A percentile compares a stretch with the other conserved stretches of the same genome.
Evolutionary conservation across 2,329 filamentous ascomycete species (phyloP).

Genomic region (Arachnomyces sp.): DNA sequence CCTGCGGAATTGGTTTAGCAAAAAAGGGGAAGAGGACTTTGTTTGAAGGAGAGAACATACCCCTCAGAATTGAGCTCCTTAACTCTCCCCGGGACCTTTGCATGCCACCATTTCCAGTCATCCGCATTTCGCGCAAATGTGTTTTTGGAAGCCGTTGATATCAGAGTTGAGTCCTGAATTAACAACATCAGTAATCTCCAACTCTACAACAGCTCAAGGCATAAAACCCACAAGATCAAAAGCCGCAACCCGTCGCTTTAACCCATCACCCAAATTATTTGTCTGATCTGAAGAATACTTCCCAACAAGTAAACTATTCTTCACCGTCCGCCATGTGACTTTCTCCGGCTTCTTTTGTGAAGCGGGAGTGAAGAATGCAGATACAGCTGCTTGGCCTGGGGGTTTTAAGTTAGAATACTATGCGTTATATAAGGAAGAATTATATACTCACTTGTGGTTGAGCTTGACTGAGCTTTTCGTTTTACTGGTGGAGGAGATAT

Average conservation of each 20-base stretch:
- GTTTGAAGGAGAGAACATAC: conserved; percentile 31
- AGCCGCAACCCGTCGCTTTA: conserved; percentile 31
- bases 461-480: conserved; percentile 43
- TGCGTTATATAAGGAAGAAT: background rate
- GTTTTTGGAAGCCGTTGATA: conserved; percentile 71
- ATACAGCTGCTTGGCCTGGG: conserved; percentile 49
- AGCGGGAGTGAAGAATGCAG: conserved; percentile 77
- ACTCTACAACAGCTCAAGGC: background rate
- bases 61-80: conserved; percentile 62
- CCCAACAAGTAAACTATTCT: conserved; percentile 67
- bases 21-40: conserved; percentile 5
- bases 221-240: conserved; percentile 37
- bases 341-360: conserved; percentile 77
- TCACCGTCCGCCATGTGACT: conserved; percentile 59
- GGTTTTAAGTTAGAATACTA: conserved; percentile 8
- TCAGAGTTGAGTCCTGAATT: conserved; percentile 72
- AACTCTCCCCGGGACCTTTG: conserved; percentile 58
- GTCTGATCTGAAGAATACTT: conserved; percentile 47
- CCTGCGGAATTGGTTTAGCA: conserved; percentile 32
- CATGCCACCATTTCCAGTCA: conserved; percentile 95
- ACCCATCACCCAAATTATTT: conserved; percentile 6
- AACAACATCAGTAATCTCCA: background rate
- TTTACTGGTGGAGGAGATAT: conserved; percentile 52
- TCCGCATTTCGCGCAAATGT: conserved; percentile 59
- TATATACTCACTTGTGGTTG: conserved; percentile 42